Evolutionary conservation across 108 stramenopile species (phyloP).

Genomic region (Poteriospumella lacustris): DNA sequence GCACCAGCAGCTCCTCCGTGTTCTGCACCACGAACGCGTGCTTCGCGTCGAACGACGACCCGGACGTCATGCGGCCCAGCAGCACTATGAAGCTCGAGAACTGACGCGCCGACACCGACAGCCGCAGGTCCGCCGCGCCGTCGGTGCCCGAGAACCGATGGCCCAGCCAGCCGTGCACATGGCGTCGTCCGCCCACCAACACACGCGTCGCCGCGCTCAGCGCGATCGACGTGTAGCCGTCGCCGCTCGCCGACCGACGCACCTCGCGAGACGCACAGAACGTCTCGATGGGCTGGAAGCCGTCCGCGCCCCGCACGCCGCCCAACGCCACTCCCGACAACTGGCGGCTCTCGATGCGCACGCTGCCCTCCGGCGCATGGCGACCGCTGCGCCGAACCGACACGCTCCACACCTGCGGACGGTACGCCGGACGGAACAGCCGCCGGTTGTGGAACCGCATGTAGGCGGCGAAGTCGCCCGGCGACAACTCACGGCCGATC

Average conservation of each 20-base stretch:
- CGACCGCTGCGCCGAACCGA: neutral
- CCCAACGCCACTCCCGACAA: too few species aligned
- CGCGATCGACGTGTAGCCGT: neutral
- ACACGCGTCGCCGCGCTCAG: neutral
- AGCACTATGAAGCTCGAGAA: constrained; percentile 8
- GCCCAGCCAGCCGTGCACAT: neutral
- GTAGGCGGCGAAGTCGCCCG: neutral
- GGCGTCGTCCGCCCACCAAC: neutral
- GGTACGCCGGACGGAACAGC: neutral
- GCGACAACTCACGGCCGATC: neutral
- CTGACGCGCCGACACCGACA: neutral
- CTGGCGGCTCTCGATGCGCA: neutral
- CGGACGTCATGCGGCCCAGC: constrained; percentile 63
- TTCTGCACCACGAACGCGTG: constrained; percentile 74
- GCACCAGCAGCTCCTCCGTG: constrained; percentile 77
- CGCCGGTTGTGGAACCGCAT: neutral
- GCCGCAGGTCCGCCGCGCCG: neutral
- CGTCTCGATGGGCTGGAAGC: too few species aligned
- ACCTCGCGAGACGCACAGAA: too few species aligned
- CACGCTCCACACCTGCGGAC: neutral
- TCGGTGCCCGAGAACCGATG: neutral
- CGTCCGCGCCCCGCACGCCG: too few species aligned
- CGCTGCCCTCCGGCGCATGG: neutral
- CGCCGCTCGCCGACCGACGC: too few species aligned
- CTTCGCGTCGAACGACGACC: constrained; percentile 62